Conservation (phyloP, 768 basidiomycete genomes). For the Termitomyces sp. region DNA sequence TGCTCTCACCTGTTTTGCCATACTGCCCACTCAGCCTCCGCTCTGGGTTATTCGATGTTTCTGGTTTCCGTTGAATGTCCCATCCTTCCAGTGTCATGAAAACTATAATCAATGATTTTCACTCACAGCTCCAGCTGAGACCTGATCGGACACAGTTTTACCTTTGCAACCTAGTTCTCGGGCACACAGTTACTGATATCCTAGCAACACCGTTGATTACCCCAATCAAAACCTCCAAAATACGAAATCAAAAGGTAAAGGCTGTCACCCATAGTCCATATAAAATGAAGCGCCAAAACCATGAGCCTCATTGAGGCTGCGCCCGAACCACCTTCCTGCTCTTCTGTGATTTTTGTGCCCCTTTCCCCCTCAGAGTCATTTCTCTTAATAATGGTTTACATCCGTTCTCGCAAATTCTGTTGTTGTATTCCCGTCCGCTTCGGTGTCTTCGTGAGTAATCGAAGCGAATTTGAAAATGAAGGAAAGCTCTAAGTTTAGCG, state of each 20-base stretch:
- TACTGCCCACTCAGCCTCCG: not conserved
- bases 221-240: conserved; percentile 11
- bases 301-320: conserved; percentile 29
- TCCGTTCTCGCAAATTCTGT: conserved; percentile 54
- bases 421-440: conserved; percentile 63
- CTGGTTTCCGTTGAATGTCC: not conserved
- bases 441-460: conserved; percentile 47
- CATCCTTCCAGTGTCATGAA: not conserved
- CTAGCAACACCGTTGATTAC: conserved; percentile 9
- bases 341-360: conserved; percentile 15
- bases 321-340: conserved; percentile 25
- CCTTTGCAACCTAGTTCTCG: not conserved
- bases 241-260: conserved; percentile 10
- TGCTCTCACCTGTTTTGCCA: not conserved
- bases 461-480: not conserved
- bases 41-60: not conserved
- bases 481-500: not conserved
- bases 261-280: conserved; percentile 9
- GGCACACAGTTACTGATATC: not conserved
- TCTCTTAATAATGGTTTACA: conserved; percentile 38
- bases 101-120: not conserved
- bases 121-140: not conserved
- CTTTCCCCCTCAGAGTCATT: conserved; percentile 12
- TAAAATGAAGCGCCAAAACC: conserved; percentile 2
- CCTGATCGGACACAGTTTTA: not conserved